Percentiles rank a stretch among this genome's conserved stretches.
Evolutionary conservation across 2,329 filamentous ascomycete species (phyloP).

Genomic region (Cercospora nicotianae): DNA sequence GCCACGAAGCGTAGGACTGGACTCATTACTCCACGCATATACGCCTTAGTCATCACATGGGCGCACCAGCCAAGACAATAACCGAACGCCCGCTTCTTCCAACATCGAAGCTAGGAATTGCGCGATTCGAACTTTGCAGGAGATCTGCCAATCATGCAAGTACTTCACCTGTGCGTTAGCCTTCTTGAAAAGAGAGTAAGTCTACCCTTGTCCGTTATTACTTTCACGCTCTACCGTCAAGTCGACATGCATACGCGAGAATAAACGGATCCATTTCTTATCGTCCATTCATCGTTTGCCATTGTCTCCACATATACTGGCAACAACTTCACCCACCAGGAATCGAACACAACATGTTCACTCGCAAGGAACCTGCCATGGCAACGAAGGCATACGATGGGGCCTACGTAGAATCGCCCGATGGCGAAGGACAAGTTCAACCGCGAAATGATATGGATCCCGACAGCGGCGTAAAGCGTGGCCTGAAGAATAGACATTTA

Average conservation of each 20-base stretch:
- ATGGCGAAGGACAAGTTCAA: slow-evolving; percentile 6
- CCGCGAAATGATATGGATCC: slow-evolving; percentile 49
- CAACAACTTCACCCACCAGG: not conserved
- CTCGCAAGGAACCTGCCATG: slow-evolving; percentile 3
- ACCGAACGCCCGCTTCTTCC: slow-evolving; percentile 3
- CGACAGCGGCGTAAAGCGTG: slow-evolving; percentile 66
- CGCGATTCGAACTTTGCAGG: slow-evolving; percentile 4
- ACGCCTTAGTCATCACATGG: not conserved
- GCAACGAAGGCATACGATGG: slow-evolving; percentile 10
- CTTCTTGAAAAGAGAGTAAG: not conserved
- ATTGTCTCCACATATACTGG: not conserved
- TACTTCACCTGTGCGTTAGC: not conserved
- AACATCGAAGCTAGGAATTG: slow-evolving; percentile 7
- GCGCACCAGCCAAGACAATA: slow-evolving; percentile 1
- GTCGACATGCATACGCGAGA: not conserved
- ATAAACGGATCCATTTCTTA: not conserved
- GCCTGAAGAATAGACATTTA: slow-evolving; percentile 66
- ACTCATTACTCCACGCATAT: not conserved
- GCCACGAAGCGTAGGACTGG: not conserved
- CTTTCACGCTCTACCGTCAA: not conserved
- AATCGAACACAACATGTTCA: not conserved
- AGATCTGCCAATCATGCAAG: slow-evolving; percentile 3
- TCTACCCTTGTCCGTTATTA: not conserved
- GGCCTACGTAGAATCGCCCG: not conserved
- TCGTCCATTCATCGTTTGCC: not conserved